phyloP scores from a whole-genome alignment of 495 filamentous ascomycete genomes.

The Trichoderma orchidacearum region DNA sequence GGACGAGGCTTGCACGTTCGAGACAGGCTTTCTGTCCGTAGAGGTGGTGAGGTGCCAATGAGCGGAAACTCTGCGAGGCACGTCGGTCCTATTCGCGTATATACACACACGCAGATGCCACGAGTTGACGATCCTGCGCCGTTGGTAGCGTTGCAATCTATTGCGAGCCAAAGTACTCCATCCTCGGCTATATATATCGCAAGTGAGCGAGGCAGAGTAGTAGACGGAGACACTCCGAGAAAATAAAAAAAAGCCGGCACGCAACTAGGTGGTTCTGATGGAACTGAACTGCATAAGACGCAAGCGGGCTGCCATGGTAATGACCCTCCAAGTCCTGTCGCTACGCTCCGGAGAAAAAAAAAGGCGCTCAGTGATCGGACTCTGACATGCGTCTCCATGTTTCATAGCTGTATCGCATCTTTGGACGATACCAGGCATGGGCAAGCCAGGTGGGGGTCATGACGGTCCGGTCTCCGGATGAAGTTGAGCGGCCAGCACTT shows the following conservation, averaged over 20 bases:
- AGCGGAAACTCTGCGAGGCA: too few relatives aligned
- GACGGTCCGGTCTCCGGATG: not conserved
- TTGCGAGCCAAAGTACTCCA: not conserved
- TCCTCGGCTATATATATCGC: not conserved
- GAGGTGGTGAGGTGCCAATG: not conserved
- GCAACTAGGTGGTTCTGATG: not conserved
- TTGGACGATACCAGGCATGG: not conserved
- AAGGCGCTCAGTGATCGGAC: not conserved
- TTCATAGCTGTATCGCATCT: not conserved
- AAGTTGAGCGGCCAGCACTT: too few relatives aligned
- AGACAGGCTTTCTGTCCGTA: not conserved
- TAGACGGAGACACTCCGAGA: not conserved
- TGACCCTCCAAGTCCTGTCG: too few relatives aligned
- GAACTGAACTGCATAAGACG: too few relatives aligned
- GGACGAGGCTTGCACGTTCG: not conserved
- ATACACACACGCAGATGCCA: too few relatives aligned
- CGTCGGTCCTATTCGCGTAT: not conserved
- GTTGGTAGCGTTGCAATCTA: not conserved
- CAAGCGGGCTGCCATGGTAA: too few relatives aligned
- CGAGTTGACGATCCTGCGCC: not conserved
- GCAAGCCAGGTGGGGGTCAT: not conserved
- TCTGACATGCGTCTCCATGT: not conserved
- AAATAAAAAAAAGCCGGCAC: too few relatives aligned
- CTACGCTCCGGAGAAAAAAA: not conserved
- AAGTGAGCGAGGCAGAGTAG: not conserved